Evolutionary conservation across 2,329 filamentous ascomycete genomes (phyloP).

Genomic region (Graphilbum ipis-grandicollis): DNA sequence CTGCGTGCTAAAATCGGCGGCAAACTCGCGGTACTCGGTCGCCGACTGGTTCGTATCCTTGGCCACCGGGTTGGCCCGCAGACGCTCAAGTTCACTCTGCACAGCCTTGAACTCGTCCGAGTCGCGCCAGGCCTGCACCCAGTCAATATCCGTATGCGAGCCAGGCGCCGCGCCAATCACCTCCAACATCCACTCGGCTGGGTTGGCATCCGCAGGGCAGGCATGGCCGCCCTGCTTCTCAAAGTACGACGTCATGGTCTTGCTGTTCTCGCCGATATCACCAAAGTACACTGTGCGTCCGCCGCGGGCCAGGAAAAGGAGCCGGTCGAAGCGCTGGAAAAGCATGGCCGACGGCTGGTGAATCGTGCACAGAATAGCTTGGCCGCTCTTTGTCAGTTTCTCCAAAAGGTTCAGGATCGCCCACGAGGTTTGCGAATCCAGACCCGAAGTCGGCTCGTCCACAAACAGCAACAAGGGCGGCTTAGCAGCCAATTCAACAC

Average conservation of each 20-base stretch:
- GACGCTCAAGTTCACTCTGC: constrained; percentile 36
- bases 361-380: constrained; percentile 87
- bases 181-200: constrained; percentile 65
- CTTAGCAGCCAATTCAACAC: constrained; percentile 88
- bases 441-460: constrained; percentile 88
- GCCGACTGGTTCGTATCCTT: constrained; percentile 14
- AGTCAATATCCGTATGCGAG: constrained; percentile 44
- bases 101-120: constrained; percentile 38
- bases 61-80: constrained; percentile 30
- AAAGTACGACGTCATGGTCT: constrained; percentile 55
- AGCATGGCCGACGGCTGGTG: constrained; percentile 89
- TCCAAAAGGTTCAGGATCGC: constrained; percentile 76
- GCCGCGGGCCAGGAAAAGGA: constrained; percentile 63
- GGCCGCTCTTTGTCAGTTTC: constrained; percentile 75
- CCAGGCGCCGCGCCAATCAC: constrained; percentile 47
- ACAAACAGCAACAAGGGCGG: constrained; percentile 79
- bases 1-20: constrained; percentile 55
- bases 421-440: constrained; percentile 88
- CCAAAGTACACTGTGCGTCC: constrained; percentile 71
- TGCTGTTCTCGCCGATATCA: constrained; percentile 49
- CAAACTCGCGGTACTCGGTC: constrained; percentile 54
- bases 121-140: constrained; percentile 44
- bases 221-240: constrained; percentile 49
- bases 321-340: constrained; percentile 76
- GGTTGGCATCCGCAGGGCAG: constrained; percentile 55